A percentile compares a stretch with the other conserved stretches of the same genome.
These are phyloP conservation scores for Cordyceps cicadae DNA, from an alignment of 2,329 filamentous ascomycete genomes.

Conservation along the genomic window DNA sequence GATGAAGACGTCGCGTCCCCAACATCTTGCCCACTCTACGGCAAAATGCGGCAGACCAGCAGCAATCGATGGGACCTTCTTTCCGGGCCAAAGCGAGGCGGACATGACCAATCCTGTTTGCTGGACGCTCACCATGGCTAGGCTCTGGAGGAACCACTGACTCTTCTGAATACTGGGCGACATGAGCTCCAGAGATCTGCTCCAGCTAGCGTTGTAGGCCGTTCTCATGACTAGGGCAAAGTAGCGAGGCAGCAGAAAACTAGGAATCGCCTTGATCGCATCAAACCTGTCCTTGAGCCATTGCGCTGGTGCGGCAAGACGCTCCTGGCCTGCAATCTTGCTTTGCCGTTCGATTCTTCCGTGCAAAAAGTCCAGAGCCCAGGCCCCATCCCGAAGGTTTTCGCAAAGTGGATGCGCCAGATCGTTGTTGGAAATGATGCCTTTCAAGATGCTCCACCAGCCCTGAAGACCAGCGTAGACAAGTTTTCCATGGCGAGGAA, in stretches of 20 bases:
- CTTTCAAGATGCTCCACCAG: constrained; percentile 88
- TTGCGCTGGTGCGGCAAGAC: constrained; percentile 55
- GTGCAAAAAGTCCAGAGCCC: constrained; percentile 84
- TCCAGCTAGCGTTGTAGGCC: constrained; percentile 75
- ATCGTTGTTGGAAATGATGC: constrained; percentile 81
- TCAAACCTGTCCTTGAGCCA: constrained; percentile 85
- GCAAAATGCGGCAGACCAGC: constrained; percentile 93
- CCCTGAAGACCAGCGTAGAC: constrained; percentile 97
- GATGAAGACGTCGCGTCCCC: constrained; percentile 96
- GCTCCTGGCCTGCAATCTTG: constrained; percentile 50
- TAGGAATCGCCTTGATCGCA: constrained; percentile 75
- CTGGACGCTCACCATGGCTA: constrained; percentile 88
- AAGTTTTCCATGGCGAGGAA: constrained; percentile 74
- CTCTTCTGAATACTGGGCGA: constrained; percentile 67
- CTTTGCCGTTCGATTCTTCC: constrained; percentile 68
- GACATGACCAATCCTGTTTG: constrained; percentile 84
- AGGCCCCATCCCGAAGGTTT: constrained; percentile 82
- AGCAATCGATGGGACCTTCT: constrained; percentile 76
- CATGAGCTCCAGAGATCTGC: constrained; percentile 72
- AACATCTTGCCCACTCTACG: constrained; percentile 88
- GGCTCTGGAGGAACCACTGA: constrained; percentile 79
- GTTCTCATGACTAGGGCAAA: constrained; percentile 85
- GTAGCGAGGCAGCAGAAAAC: constrained; percentile 84
- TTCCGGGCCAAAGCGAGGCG: constrained; percentile 81
- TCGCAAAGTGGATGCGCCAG: constrained; percentile 89